Conservation (phyloP, 805 yeast species). For the Candida golubevii region DNA sequence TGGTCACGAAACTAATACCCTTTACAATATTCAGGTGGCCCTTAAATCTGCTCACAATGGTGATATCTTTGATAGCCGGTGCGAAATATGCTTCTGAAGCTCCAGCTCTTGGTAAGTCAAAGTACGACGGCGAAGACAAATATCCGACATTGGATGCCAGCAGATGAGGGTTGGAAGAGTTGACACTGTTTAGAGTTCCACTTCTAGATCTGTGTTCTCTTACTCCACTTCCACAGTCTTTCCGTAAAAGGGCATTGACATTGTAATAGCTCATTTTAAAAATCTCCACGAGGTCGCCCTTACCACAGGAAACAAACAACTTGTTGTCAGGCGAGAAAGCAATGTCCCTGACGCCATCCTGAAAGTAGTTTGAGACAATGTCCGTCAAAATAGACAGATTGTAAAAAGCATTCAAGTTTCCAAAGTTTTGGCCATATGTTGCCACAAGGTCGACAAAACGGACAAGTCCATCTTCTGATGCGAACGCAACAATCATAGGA, state of each 20-base stretch:
- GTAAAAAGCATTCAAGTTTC: slow-evolving; percentile 17
- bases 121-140: slow-evolving; percentile 17
- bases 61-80: slow-evolving; percentile 35
- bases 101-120: slow-evolving; percentile 19
- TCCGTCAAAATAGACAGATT: slow-evolving; percentile 39
- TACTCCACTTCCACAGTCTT: slow-evolving; percentile 1
- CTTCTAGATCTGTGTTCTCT: slow-evolving; percentile 32
- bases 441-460: slow-evolving; percentile 49
- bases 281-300: slow-evolving; percentile 48
- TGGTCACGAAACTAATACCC: slow-evolving; percentile 24
- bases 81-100: slow-evolving; percentile 21
- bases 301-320: slow-evolving; percentile 46
- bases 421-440: slow-evolving; percentile 27
- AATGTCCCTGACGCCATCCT: slow-evolving; percentile 54
- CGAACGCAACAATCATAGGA: slow-evolving; percentile 47
- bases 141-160: slow-evolving; percentile 21
- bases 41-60: slow-evolving; percentile 33
- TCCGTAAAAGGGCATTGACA: slow-evolving; percentile 29
- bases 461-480: slow-evolving; percentile 63
- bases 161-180: slow-evolving; percentile 14
- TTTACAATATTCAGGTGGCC: slow-evolving; percentile 38
- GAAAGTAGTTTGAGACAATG: slow-evolving; percentile 56
- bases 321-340: slow-evolving; percentile 46
- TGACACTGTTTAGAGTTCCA: slow-evolving; percentile 33
- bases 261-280: slow-evolving; percentile 40